Evolutionary conservation across 1,139 yeast species (phyloP), one percentile per base, ranked within the genome.

Genomic region (Protomyces inouyei): DNA sequence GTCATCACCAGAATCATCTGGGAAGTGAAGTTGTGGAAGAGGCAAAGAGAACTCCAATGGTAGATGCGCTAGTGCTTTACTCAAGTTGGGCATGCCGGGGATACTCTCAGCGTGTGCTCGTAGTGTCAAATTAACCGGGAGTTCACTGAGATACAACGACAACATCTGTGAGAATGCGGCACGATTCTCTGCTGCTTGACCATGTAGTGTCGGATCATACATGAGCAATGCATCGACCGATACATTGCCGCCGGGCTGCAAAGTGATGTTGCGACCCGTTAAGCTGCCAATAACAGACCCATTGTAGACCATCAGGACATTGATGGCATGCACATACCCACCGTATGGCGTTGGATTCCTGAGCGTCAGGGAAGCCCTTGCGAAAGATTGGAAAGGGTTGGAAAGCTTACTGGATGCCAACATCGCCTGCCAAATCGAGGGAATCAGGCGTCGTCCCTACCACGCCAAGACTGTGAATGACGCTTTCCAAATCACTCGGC

Each of bases 331-430:
- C 3, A 28, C 57, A 40, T 23, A 21, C 21, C 57, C 63, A 23
- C 35, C 52, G 21, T 59, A 59, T 16, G 46, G 36, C 9, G 63
- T 59, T 12, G 57, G 57, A 52, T 59, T 59, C 35, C 63, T 59
- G 52, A 40, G 32, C 57, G 35, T 21, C 23, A 40, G 53, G 40
- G 40, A n/a, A 37, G 43, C 32, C 32, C 32, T 28, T 28, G 32
- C 32, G 43, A 32, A 52, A 51, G 48, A 8, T 36, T n/a, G 38
- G 35, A 48, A 43, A 12, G 14, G n/a, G 40, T 16, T 35, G 32
- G 10, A 14, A 16, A 32, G 40, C 63, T 59, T 52, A 59, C 63
- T 59, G 52, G 12, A 59, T 18, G 21, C 43, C 52, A 18, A 55
- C 63, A 18, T n/a, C 5, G 16, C 43, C 57, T 23, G 38, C 55